Conservation (phyloP, 257 asterid genomes). For the Coffea eugenioides region DNA sequence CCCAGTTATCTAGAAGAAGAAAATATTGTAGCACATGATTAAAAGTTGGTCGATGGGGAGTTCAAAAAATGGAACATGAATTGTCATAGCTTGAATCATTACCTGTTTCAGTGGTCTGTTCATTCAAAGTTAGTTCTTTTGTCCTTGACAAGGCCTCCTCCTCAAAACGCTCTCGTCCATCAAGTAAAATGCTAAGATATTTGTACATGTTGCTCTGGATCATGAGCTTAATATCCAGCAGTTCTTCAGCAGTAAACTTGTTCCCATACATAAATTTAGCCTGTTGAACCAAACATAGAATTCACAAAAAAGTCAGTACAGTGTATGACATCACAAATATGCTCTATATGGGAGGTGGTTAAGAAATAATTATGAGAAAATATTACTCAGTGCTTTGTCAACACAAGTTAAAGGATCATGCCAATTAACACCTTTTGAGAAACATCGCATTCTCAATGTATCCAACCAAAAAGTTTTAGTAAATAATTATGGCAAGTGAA, state of each 20-base stretch:
- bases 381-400: background rate
- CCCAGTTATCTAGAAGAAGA: background rate
- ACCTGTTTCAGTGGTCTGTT: constrained; percentile 38
- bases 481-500: background rate
- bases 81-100: background rate
- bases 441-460: background rate
- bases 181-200: constrained; percentile 88
- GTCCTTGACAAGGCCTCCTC: constrained; percentile 62
- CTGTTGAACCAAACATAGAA: constrained; percentile 37
- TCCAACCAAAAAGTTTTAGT: background rate
- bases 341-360: background rate
- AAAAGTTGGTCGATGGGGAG: background rate
- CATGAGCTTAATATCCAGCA: constrained; percentile 89
- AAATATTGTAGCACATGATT: background rate
- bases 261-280: constrained; percentile 83
- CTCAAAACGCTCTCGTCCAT: constrained; percentile 94
- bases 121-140: constrained; percentile 24
- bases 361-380: background rate
- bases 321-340: background rate
- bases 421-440: background rate
- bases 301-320: background rate
- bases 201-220: constrained; percentile 92
- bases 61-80: background rate
- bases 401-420: background rate
- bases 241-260: constrained; percentile 70